Evolutionary conservation across 2,329 filamentous ascomycete species (phyloP), one percentile per base, ranked within the genome.

Genomic region (Calonectria pseudoturangicola): DNA sequence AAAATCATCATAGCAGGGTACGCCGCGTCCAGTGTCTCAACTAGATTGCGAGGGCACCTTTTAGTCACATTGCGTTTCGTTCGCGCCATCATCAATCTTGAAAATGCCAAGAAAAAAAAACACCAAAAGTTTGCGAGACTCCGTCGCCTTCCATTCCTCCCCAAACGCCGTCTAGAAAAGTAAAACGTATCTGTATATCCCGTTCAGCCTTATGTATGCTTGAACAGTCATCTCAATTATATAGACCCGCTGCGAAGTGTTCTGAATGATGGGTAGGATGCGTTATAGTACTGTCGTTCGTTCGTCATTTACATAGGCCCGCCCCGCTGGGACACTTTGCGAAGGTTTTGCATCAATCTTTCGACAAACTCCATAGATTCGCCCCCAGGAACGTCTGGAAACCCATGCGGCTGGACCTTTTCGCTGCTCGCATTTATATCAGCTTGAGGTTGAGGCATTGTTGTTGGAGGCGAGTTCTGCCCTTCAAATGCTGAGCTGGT

Each of bases 301-400:
- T 68, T 30, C 30, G 9, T 33, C 25, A 56, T 58, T 47, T 74
- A 74, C 28, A 56, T 16, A 12, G 36, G 39, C 25, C 62, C 66
- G 9, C 66, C 58, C 28, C 77, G 77, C 21, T 77, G 77, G 28
- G 83, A 84, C 12, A 85, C 86, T 63, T 86, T 83, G 50, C 86
- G 85, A 16, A 91, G 81, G 74, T 89, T 89, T 51, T 81, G 79
- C 84, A 91, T 87, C 84, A 91, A 87, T 73, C 85, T 86, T 78
- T 90, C 88, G 54, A 90, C 85, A 48, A 90, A 83, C 30, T 86
- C 82, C 82, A 86, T 85, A n/a, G 85, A 87, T 75, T 87, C 86
- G 62, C 81, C 77, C 13, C 83, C 84, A 10, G 86, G 84, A 27
- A 86, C 84, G 67, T 87, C 85, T 2, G 85, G 81, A 63, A 87